Percentiles rank a stretch among this genome's conserved stretches.
Evolutionary conservation across 192 early-diverging fungal genomes (phyloP).

Genomic region (Anaeromyces robustus): DNA sequence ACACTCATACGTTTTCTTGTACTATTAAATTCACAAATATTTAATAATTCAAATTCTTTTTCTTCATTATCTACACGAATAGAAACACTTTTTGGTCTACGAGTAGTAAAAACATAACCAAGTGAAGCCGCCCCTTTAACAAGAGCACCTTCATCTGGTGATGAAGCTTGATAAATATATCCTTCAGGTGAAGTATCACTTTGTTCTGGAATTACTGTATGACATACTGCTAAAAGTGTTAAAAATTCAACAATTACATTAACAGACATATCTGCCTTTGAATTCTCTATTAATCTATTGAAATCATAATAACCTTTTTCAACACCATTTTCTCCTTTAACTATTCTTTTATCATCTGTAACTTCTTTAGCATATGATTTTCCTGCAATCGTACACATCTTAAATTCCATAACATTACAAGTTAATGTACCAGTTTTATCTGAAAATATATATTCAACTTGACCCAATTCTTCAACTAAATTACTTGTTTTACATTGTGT

Average conservation of each 20-base stretch:
- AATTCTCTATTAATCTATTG: conserved; percentile 15
- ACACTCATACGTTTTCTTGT: conserved; percentile 98
- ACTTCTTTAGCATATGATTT: conserved; percentile 77
- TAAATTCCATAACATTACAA: conserved; percentile 80
- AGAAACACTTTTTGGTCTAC: conserved; percentile 29
- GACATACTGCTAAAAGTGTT: conserved; percentile 77
- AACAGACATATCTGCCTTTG: conserved; percentile 22
- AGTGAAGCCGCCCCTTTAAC: conserved; percentile 54
- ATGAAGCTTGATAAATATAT: not conserved
- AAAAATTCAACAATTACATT: conserved; percentile 76
- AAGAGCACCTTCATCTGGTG: conserved; percentile 62
- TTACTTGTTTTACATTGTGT: conserved; percentile 82
- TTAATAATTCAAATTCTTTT: conserved; percentile 78
- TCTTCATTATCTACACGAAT: conserved; percentile 19
- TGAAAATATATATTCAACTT: conserved; percentile 93
- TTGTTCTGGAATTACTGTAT: conserved; percentile 92
- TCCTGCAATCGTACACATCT: conserved; percentile 80
- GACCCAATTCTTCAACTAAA: conserved; percentile 91
- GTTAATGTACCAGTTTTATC: conserved; percentile 86
- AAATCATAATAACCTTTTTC: conserved; percentile 29
- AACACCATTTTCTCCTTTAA: conserved; percentile 28
- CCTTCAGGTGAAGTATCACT: conserved; percentile 18
- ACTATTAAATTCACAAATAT: conserved; percentile 96
- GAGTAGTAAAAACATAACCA: conserved; percentile 52
- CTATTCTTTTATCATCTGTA: conserved; percentile 76